These are phyloP conservation scores for Borovskyia barvae DNA, from an alignment of 208 protist genomes.

Conservation along the genomic window DNA sequence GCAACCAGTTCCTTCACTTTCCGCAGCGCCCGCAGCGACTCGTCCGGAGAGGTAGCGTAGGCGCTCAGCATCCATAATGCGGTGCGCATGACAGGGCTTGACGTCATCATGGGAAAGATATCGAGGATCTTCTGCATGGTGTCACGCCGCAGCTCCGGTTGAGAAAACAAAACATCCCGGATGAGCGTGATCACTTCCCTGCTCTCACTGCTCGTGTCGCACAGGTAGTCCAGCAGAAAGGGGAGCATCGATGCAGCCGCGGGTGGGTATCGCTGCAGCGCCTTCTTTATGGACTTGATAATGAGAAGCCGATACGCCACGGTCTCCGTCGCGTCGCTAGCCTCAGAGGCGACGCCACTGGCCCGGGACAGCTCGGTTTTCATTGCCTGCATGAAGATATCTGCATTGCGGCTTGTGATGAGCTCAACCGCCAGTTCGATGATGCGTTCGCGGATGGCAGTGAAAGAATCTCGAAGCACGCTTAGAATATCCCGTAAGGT, in stretches of 20 bases:
- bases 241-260: slow-evolving; percentile 78
- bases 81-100: slow-evolving; percentile 66
- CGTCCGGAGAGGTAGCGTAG: slow-evolving; percentile 62
- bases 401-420: slow-evolving; percentile 91
- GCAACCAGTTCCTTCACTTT: slow-evolving; percentile 41
- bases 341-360: slow-evolving; percentile 40
- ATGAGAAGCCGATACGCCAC: slow-evolving; percentile 75
- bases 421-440: slow-evolving; percentile 93
- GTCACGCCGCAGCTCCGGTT: slow-evolving; percentile 77
- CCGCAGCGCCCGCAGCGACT: slow-evolving; percentile 51
- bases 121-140: slow-evolving; percentile 59
- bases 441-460: slow-evolving; percentile 94
- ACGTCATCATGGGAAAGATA: slow-evolving; percentile 61
- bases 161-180: slow-evolving; percentile 92
- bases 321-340: slow-evolving; percentile 63
- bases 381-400: slow-evolving; percentile 91
- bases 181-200: slow-evolving; percentile 94
- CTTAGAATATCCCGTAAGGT: slow-evolving; percentile 95
- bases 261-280: slow-evolving; percentile 88
- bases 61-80: slow-evolving; percentile 95
- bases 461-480: slow-evolving; percentile 85
- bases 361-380: slow-evolving; percentile 93
- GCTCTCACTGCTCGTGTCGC: slow-evolving; percentile 68
- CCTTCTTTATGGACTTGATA: slow-evolving; percentile 92
- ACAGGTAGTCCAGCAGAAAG: slow-evolving; percentile 95